Evolutionary conservation across 2,329 filamentous ascomycete species (phyloP), one percentile per base, ranked within the genome.

Genomic region (Aureobasidium sp.): DNA sequence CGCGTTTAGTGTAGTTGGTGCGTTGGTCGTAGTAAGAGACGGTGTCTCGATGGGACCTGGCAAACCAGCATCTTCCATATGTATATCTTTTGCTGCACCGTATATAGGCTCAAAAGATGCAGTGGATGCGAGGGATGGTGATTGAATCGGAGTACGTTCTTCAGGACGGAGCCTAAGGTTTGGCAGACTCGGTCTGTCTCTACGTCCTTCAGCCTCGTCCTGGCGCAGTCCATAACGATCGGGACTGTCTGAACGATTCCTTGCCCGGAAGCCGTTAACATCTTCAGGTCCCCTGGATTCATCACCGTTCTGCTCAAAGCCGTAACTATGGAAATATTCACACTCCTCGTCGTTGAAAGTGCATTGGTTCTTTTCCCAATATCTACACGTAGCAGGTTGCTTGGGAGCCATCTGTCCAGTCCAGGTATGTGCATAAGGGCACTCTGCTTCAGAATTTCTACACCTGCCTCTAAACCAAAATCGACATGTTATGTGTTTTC

Each of bases 381-480:
- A 52, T 13, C 0, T 2, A 34, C 64, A 65, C 13, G 47, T 50
- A 23, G 29, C n/a, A 23, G 20, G 1, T 3, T 37, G 39, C 37
- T 65, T 63, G 15, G 55, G 37, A 9, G 5, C 23, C 20, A 63
- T 4, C n/a, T n/a, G 27, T 2, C 47, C 61, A 2, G 52, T 50
- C 27, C 39, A 29, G 2, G 26, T n/a, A 57, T 69, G 68, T 26
- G 67, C 65, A 39, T 53, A 67, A 13, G 41, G 29, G 57, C 68
- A 68, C 20, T 50, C 37, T 26, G 10, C 27, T n/a, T 58, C 64
- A 20, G 46, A 15, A 13, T 63, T 64, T 0, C 29, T 63, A 58
- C 68, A 69, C 10, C 8, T 46, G 0, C 61, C 57, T 10, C 42
- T 23, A 5, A 46, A 58, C 68, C 68, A 69, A 36, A 62, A 66